A percentile compares a stretch with the other conserved stretches of the same genome.
These are phyloP conservation scores for Geotrichum reessii DNA, from an alignment of 1,139 yeast species.

Conservation along the genomic window DNA sequence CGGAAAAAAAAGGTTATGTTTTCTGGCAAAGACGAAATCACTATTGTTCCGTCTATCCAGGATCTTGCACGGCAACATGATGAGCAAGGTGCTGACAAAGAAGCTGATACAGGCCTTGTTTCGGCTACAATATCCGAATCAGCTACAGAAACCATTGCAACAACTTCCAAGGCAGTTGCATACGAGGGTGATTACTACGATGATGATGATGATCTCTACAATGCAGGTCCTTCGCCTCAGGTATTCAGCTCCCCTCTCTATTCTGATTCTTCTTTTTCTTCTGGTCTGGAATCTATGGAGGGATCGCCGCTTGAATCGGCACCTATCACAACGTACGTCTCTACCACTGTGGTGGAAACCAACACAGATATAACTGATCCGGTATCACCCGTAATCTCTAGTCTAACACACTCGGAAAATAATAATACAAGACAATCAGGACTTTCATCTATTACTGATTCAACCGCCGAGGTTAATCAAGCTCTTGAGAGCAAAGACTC, in stretches of 20 bases:
- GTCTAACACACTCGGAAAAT: neutral
- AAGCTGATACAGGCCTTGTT: neutral
- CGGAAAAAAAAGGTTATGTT: constrained; percentile 19
- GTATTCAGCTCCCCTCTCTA: constrained; percentile 11
- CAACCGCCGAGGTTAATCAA: neutral
- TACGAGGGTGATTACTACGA: neutral
- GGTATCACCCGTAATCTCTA: neutral
- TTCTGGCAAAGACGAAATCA: constrained; percentile 17
- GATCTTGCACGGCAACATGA: constrained; percentile 7
- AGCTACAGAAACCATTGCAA: neutral
- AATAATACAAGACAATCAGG: neutral
- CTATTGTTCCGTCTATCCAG: constrained; percentile 16
- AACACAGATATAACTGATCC: neutral
- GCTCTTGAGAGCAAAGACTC: neutral
- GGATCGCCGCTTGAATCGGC: constrained; percentile 10
- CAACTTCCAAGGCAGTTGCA: neutral
- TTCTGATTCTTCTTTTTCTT: constrained; percentile 13
- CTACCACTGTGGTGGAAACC: neutral
- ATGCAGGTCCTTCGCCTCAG: constrained; percentile 9
- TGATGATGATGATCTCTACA: constrained; percentile 10
- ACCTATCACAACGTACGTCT: neutral
- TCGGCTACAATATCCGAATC: neutral
- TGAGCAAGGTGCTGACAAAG: constrained; percentile 7
- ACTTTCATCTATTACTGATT: neutral
- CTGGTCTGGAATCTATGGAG: constrained; percentile 13